These are phyloP conservation scores for Dryadomyces sulphureus DNA, from an alignment of 2,329 filamentous ascomycete species.

Conservation along the genomic window DNA sequence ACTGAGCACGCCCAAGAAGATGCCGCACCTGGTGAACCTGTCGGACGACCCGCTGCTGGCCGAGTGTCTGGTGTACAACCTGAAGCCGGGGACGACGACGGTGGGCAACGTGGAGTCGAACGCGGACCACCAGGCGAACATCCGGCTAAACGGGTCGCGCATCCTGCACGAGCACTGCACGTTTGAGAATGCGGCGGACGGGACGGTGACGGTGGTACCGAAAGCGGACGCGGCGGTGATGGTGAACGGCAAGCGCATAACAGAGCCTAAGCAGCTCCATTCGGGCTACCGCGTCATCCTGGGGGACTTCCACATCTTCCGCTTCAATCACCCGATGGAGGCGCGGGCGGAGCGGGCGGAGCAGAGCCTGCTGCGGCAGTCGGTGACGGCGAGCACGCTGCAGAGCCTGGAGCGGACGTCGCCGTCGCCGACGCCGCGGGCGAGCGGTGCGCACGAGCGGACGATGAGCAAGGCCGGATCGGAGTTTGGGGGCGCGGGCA, in stretches of 20 bases:
- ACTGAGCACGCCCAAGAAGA: constrained; percentile 92
- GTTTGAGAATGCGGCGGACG: constrained; percentile 79
- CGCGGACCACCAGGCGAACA: constrained; percentile 61
- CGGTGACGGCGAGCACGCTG: constrained; percentile 48
- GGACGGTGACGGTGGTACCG: constrained; percentile 80
- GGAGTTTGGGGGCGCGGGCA: constrained; percentile 54
- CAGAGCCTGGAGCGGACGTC: constrained; percentile 39
- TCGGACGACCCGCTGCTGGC: constrained; percentile 89
- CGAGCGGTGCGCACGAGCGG: constrained; percentile 55
- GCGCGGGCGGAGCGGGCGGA: constrained; percentile 84
- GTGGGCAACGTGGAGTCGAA: constrained; percentile 89
- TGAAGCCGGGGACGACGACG: constrained; percentile 87
- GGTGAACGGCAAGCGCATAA: constrained; percentile 87
- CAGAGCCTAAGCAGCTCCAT: constrained; percentile 70
- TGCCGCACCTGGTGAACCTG: constrained; percentile 96
- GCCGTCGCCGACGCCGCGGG: constrained; percentile 44
- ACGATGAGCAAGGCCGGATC: constrained; percentile 66
- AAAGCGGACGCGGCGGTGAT: constrained; percentile 90
- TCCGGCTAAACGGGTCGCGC: constrained; percentile 82
- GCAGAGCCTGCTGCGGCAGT: constrained; percentile 72
- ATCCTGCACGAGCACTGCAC: constrained; percentile 87
- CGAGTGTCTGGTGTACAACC: constrained; percentile 93
- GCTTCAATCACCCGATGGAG: constrained; percentile 96
- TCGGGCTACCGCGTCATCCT: constrained; percentile 92
- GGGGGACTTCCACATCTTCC: constrained; percentile 96